Evolutionary conservation across 1,284 basidiomycete genomes (phyloP), one percentile per base, ranked within the genome.

Genomic region (Tilletia caries): DNA sequence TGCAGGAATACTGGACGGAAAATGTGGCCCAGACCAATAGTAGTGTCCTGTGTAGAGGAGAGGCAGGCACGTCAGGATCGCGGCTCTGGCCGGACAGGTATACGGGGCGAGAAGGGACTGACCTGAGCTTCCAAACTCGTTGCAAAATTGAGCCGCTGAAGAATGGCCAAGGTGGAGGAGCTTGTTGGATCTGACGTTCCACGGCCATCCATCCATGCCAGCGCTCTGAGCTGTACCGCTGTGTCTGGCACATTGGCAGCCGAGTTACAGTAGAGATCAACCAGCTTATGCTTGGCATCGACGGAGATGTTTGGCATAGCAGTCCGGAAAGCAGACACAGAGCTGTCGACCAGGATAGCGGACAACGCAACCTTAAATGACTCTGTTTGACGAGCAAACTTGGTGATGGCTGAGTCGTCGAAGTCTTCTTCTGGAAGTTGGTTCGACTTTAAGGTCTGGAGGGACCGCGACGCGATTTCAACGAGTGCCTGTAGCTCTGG

Each of bases 1-100:
- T 67, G 52, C n/a, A 67, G 44, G 23, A 50, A n/a, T 8, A 67
- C 23, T 13, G 66, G 66, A 27, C 44, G 43, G 43, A 54, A 67
- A 3, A 67, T 33, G 5, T 48, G 33, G 15, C 50, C 50, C 12
- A 60, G 41, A 13, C 66, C 66, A 29, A 43, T 25, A 18, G 33
- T 44, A 10, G 66, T 13, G 33, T 67, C 50, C 58, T 62, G 29
- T 32, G 27, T 58, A n/a, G n/a, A n/a, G n/a, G 2, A 50, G 2
- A 25, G 48, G 20, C 8, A 50, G 8, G 1, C 1, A 3, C 13
- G 29, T 37, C 29, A 62, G 20, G 3, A 1, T 54, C 52, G 27
- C 25, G 5, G 52, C 25, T 23, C n/a, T 15, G 2, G 23, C 12
- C 15, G 15, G 2, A 29, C 6, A 27, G 25, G 29, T 25, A 29